Evolutionary conservation across 805 yeast species (phyloP).

Genomic region (Torulaspora indica): DNA sequence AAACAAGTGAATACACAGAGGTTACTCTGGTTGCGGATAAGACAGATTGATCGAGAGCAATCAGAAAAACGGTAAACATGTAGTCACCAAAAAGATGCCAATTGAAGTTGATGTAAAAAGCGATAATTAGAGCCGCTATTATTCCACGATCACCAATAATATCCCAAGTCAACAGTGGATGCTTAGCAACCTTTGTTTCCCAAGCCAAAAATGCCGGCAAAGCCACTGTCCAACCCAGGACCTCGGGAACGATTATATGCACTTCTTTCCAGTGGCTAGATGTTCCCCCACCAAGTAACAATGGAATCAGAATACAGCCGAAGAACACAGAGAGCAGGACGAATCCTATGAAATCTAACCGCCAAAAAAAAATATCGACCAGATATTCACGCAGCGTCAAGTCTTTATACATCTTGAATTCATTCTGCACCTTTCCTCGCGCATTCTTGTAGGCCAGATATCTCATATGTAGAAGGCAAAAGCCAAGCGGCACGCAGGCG

Average conservation of each 20-base stretch:
- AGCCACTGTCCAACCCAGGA: conserved; percentile 47
- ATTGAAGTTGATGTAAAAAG: conserved; percentile 49
- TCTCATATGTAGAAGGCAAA: conserved; percentile 47
- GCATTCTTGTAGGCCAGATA: conserved; percentile 41
- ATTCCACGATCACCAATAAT: conserved; percentile 59
- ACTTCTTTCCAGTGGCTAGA: conserved; percentile 50
- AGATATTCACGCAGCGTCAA: conserved; percentile 23
- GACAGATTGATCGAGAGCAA: conserved; percentile 50
- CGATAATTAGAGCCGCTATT: conserved; percentile 56
- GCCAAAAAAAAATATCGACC: conserved; percentile 47
- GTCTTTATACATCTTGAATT: conserved; percentile 22
- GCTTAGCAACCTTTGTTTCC: conserved; percentile 51
- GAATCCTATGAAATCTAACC: conserved; percentile 57
- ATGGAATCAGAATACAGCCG: conserved; percentile 60
- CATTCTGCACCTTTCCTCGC: conserved; percentile 34
- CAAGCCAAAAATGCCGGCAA: conserved; percentile 52
- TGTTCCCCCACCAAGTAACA: conserved; percentile 63
- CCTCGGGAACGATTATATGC: conserved; percentile 58
- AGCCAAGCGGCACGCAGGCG: conserved; percentile 45
- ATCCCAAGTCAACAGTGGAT: conserved; percentile 54
- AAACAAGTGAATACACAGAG: conserved; percentile 60
- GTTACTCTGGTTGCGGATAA: conserved; percentile 61
- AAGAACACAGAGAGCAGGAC: conserved; percentile 50
- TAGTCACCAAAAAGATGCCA: conserved; percentile 66
- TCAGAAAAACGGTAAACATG: conserved; percentile 57